Base-by-base conservation (phyloP, 2,329 filamentous ascomycete species). In the Fusarium newnesense region DNA sequence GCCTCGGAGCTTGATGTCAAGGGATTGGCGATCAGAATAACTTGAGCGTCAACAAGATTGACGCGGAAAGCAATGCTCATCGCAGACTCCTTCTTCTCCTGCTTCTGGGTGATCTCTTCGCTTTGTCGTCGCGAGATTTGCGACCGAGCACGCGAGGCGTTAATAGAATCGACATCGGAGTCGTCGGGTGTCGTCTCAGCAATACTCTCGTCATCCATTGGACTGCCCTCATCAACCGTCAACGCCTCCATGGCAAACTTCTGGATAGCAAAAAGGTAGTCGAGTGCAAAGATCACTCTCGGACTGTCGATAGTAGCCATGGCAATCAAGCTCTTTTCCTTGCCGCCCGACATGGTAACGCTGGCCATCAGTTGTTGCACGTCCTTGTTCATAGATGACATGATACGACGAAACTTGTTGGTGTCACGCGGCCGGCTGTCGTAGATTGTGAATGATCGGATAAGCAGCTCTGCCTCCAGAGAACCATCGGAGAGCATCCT, bases 321-420 rank as follows among this genome's bases (percentile, higher is more conserved):
- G 4, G 94, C 94, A 77, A 98, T 97, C 63, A 98, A 83, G 79
- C 91, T 94, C 67, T 91, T 90, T 44, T 97, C 93, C 39, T 91
- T 86, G 7, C 95, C 95, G 21, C 95, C 94, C 1, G 95, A 95
- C 82, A 99, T 97, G 1, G 95, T 97, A 8, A 99, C 85, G 80
- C 93, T 98, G 24, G 96, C 96, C 96, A 99, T 99, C 79, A 99
- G 95, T 77, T 99, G 97, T 81, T 98, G 95, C 50, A 96, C 95
- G 63, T 95, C 93, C 76, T 95, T 96, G 82, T 98, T 98, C 78
- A 95, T 95, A 62, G 97, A 92, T 4, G 95, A 95, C 96, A 99
- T 98, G 83, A 99, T 98, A 81, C 96, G 97, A 57, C 95, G 91
- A 87, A 97, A 99, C 80, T 97, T 98, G 85, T 98, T 99, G 9